A percentile compares a stretch with the other conserved stretches of the same genome.
These are phyloP conservation scores for Daldinia childiae DNA, from an alignment of 495 filamentous ascomycete genomes.

Conservation along the genomic window DNA sequence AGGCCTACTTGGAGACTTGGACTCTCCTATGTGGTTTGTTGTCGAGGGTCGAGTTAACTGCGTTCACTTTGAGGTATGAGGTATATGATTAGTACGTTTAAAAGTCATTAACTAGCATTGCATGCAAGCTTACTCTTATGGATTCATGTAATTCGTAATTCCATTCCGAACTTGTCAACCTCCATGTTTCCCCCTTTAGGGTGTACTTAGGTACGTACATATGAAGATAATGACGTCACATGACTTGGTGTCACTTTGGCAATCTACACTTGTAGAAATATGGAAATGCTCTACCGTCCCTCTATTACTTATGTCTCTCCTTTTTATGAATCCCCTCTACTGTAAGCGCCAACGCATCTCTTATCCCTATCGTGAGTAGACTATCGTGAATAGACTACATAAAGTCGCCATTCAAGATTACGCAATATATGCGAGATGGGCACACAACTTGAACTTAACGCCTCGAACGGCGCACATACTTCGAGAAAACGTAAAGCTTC, in stretches of 20 bases:
- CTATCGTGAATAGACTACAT: background rate
- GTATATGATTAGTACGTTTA: background rate
- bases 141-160: background rate
- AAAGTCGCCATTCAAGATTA: background rate
- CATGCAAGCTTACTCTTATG: background rate
- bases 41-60: background rate
- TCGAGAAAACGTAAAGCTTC: conserved; percentile 35
- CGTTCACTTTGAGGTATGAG: conserved; percentile 3
- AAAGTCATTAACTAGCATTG: background rate
- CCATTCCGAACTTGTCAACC: background rate
- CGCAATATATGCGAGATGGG: background rate
- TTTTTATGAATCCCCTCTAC: background rate
- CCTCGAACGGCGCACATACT: background rate
- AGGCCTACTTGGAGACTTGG: background rate
- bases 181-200: background rate
- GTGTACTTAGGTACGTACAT: background rate
- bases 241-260: background rate
- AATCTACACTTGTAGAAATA: background rate
- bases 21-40: background rate
- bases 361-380: background rate
- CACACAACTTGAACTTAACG: background rate
- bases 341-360: background rate
- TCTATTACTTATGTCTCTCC: too few species aligned
- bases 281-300: background rate
- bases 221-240: background rate